Evolutionary conservation across 345 rosid genomes (phyloP), one percentile per base, ranked within the genome.

Genomic region (Balakata baccata): DNA sequence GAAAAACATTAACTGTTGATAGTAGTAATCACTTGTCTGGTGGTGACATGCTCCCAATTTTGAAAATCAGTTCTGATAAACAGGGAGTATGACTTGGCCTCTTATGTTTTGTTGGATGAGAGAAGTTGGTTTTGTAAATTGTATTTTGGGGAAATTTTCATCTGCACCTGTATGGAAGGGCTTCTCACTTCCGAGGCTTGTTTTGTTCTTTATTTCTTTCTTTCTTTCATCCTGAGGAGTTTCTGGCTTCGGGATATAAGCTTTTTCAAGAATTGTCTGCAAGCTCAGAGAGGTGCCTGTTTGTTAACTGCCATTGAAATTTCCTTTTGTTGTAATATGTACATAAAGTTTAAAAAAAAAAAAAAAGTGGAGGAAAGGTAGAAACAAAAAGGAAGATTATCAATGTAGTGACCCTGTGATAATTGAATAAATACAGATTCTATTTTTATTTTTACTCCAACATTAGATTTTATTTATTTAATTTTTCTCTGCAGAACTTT

Each of bases 361-460:
- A 5, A 43, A 43, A 43, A 43, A 5, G 10, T 6, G 9, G 9
- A 43, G 25, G 58, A 56, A n/a, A 41, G 5, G 45, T 16, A 56
- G 45, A 56, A 13, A 66, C 2, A 16, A 13, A 25, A 37, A 53
- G 52, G 54, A n/a, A 41, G 34, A 29, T 50, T 50, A 39, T 34
- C 8, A 37, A 67, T 78, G 74, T 81, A 71, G 75, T 65, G 74
- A 77, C 75, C 69, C 64, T 77, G 83, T 85, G 85, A 79, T 81
- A 78, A 70, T 75, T 54, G 64, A 83, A 83, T 83, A 80, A 80
- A 80, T 83, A 81, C 84, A 78, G 70, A 67, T 84, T 68, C 23
- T 4, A 39, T 74, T 65, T 56, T 46, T 61, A 29, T 34, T 22
- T 58, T 43, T 43, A 5, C 6, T 43, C 6, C 34, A 29, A 29